Base-by-base conservation (phyloP, 345 rosid genomes). In the Capsella bursapastoris region DNA sequence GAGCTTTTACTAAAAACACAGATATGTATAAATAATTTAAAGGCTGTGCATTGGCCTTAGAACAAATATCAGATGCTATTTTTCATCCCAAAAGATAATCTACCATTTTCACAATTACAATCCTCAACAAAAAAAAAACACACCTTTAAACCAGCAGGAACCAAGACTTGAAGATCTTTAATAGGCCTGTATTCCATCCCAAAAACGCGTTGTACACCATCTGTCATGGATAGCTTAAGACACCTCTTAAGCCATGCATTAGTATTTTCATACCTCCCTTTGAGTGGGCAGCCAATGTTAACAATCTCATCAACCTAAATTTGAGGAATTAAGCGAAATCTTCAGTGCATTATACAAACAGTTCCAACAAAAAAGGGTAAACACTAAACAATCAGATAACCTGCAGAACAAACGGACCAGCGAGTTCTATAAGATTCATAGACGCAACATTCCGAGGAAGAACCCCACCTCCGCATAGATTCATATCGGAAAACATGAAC, bases 141-240 rank as follows among this genome's bases (percentile, higher is more conserved):
- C 8, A 63, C 99, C 98, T 92, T 92, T 4, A 92, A 78, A 71
- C 99, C 99, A 58, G 94, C 85, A 15, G 92, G 85, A 64, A 89
- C 81, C 82, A 92, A 63, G 63, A 84, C 90, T 82, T 86, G 84
- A 56, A 95, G 97, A 80, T 86, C 89, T 70, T 89, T 89, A 47
- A 95, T 85, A 15, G 96, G 97, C 84, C 96, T 83, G 77, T 95
- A 92, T 68, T 95, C 99, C 87, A 90, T 85, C 38, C 91, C 99
- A 57, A 89, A 95, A 41, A 95, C 87, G 10, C 91, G 97, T 56
- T 92, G 99, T 72, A 85, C 81, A 59, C 98, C 99, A 80, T 95
- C 97, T 0, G 99, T 92, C 93, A 92, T 85, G 22, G 92, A 87
- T 69, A 95, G 63, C 83, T 95, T 95, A 57, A 95, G 90, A 79